Evolutionary conservation across 140 eudicot genomes (phyloP).

Genomic region (Erigeron philadelphicus): DNA sequence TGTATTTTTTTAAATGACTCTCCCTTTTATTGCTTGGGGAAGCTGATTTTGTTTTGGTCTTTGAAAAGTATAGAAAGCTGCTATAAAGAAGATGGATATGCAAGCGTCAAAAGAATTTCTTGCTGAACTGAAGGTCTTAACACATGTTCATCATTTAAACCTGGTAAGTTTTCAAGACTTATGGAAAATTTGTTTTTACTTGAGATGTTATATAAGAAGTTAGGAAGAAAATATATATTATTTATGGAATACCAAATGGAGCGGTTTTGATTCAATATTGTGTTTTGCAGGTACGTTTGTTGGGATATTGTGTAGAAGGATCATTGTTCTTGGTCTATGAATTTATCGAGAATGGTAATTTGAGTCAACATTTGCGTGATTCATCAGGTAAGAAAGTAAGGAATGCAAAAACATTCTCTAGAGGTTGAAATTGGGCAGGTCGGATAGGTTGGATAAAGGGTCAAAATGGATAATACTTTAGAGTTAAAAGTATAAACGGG

Average conservation of each 20-base stretch:
- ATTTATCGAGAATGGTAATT: constrained; percentile 72
- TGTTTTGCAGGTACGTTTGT: constrained; percentile 73
- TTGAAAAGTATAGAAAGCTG: constrained; percentile 61
- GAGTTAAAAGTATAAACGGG: too few species aligned
- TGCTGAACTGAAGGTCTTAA: constrained; percentile 80
- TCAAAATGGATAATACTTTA: background rate
- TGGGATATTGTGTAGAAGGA: constrained; percentile 76
- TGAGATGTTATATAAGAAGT: background rate
- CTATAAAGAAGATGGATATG: constrained; percentile 93
- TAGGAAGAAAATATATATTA: too few species aligned
- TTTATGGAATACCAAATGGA: too few species aligned
- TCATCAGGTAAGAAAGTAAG: constrained; percentile 41
- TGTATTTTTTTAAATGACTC: background rate
- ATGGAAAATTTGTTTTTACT: background rate
- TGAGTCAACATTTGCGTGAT: constrained; percentile 71
- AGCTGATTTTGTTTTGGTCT: constrained; percentile 18
- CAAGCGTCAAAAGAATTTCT: constrained; percentile 88
- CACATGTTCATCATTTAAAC: constrained; percentile 94
- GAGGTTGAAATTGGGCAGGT: too few species aligned
- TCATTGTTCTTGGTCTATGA: constrained; percentile 82
- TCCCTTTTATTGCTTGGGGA: background rate
- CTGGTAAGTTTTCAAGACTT: constrained; percentile 39
- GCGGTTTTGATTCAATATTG: too few species aligned
- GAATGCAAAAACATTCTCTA: background rate
- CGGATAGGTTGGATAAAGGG: constrained; percentile 7